A percentile compares a stretch with the other conserved stretches of the same genome.
Evolutionary conservation across 1,139 yeast genomes (phyloP).

Genomic region (Kodamaea alishanica): DNA sequence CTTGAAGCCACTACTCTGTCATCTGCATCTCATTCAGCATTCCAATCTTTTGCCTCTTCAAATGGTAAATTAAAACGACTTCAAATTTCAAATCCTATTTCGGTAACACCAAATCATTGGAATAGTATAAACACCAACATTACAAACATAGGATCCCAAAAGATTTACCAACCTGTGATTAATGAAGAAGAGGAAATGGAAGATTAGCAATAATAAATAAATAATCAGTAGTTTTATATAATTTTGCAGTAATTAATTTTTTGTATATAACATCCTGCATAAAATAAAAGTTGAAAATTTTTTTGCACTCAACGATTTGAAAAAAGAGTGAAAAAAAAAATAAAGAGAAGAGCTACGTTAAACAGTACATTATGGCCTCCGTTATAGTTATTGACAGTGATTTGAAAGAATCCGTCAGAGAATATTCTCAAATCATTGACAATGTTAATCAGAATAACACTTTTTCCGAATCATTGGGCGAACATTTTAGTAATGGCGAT

Average conservation of each 20-base stretch:
- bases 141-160: not conserved
- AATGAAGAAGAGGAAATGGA: constrained; percentile 29
- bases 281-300: constrained; percentile 1
- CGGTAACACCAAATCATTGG: constrained; percentile 8
- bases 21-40: constrained; percentile 1
- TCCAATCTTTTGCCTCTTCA: constrained; percentile 1
- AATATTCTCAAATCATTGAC: constrained; percentile 41
- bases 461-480: constrained; percentile 27
- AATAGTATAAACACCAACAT: not conserved
- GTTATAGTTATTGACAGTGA: constrained; percentile 48
- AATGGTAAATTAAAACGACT: constrained; percentile 9
- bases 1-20: constrained; percentile 10
- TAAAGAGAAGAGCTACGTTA: not conserved
- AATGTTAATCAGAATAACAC: constrained; percentile 26
- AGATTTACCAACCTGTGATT: constrained; percentile 22
- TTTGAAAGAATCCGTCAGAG: constrained; percentile 40
- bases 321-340: constrained; percentile 4
- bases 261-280: too few species aligned
- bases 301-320: not conserved
- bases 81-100: constrained; percentile 9
- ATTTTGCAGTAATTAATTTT: not conserved
- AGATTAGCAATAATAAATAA: constrained; percentile 2
- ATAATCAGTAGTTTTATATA: not conserved
- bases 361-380: constrained; percentile 32
- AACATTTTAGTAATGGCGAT: constrained; percentile 22